These are phyloP conservation scores for Allomyces javanicus DNA, from an alignment of 192 early-diverging fungal species.

Conservation along the genomic window DNA sequence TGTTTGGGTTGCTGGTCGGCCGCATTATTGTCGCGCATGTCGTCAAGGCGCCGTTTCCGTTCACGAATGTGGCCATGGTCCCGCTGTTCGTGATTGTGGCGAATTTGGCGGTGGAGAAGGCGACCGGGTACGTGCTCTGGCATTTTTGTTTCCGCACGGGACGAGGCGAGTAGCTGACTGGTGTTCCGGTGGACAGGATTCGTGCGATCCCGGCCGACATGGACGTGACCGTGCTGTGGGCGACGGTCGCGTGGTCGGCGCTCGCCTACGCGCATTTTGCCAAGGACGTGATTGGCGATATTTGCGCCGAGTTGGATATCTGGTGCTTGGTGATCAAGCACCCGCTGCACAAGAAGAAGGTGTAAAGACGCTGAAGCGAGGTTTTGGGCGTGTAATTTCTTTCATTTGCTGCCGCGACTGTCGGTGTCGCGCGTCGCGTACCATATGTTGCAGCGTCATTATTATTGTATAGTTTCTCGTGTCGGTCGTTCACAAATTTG, in stretches of 20 bases:
- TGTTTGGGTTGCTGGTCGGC: constrained; percentile 64
- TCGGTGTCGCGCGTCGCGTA: too few species aligned
- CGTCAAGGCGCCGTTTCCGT: constrained; percentile 61
- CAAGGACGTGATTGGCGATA: constrained; percentile 43
- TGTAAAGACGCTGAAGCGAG: background rate
- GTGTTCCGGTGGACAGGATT: too few species aligned
- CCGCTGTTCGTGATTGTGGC: constrained; percentile 23
- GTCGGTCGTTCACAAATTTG: too few species aligned
- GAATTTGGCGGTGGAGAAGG: too few species aligned
- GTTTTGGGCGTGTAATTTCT: too few species aligned
- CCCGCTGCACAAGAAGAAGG: constrained; percentile 13
- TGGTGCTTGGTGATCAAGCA: constrained; percentile 61
- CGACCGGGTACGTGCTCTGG: too few species aligned
- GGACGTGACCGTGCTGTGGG: constrained; percentile 14
- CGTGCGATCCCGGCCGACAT: too few species aligned
- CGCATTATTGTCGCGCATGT: constrained; percentile 74
- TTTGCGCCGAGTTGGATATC: constrained; percentile 58
- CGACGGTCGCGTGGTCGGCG: constrained; percentile 31
- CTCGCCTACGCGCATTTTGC: constrained; percentile 52
- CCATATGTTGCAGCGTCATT: too few species aligned
- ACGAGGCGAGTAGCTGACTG: too few species aligned
- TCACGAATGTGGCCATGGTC: constrained; percentile 39
- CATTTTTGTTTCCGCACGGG: too few species aligned
- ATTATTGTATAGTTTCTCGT: too few species aligned
- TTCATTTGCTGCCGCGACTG: too few species aligned